These are phyloP conservation scores for Leptographium lundbergii DNA, from an alignment of 2,329 filamentous ascomycete species.

Conservation along the genomic window DNA sequence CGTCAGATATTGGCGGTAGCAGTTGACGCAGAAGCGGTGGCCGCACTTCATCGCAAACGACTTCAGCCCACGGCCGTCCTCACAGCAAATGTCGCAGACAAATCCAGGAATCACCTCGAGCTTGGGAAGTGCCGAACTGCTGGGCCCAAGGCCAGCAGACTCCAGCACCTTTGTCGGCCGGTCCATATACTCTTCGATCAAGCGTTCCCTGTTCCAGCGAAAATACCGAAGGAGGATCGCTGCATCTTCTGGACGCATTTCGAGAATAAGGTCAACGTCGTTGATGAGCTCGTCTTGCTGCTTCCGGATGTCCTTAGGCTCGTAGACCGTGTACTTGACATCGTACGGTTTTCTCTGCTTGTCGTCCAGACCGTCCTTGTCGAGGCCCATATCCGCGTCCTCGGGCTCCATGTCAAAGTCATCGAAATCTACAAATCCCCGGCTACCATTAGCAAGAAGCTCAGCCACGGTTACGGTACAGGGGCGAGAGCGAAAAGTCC, in stretches of 20 bases:
- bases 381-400: slow-evolving; percentile 38
- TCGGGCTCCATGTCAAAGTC: slow-evolving; percentile 35
- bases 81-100: slow-evolving; percentile 89
- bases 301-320: slow-evolving; percentile 66
- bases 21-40: slow-evolving; percentile 85
- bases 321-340: slow-evolving; percentile 71
- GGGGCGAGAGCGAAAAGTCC: not conserved
- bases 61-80: slow-evolving; percentile 63
- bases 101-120: slow-evolving; percentile 66
- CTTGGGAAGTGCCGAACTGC: slow-evolving; percentile 47
- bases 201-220: slow-evolving; percentile 89
- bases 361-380: slow-evolving; percentile 50
- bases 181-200: slow-evolving; percentile 97
- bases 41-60: slow-evolving; percentile 93
- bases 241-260: slow-evolving; percentile 76
- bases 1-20: slow-evolving; percentile 79
- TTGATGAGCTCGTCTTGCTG: slow-evolving; percentile 79
- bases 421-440: slow-evolving; percentile 25
- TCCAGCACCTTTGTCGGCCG: slow-evolving; percentile 67
- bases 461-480: not conserved
- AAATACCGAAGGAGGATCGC: slow-evolving; percentile 83
- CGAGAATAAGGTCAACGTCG: slow-evolving; percentile 84
- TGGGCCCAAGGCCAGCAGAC: slow-evolving; percentile 65
- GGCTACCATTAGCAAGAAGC: not conserved
- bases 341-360: slow-evolving; percentile 67